Base-by-base conservation (phyloP, 768 basidiomycete species). In the Auriscalpium microsporum region DNA sequence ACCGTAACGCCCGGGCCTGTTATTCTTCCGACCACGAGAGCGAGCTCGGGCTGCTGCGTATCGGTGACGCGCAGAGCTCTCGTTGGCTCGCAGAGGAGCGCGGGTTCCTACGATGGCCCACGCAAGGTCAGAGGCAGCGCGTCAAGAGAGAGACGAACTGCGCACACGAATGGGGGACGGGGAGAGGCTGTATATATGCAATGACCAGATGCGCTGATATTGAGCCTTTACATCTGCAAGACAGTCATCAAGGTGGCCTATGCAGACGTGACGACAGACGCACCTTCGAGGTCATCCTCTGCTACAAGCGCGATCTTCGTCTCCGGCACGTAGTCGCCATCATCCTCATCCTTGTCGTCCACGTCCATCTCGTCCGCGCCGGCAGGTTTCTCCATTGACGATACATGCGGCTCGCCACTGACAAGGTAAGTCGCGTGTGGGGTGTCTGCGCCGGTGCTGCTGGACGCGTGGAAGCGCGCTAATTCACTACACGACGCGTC, bases 111-210 rank as follows among this genome's bases (percentile, higher is more conserved):
- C 28, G 28, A 28, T 7, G 28, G 56, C 10, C 7, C 21, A n/a
- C 33, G n/a, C 2, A 8, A 9, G n/a, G 13, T 52, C 37, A 33
- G 28, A 10, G 35, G 35, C 11, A 42, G 11, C 1, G 8, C 21
- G 10, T 58, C 59, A 45, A 23, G 35, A 37, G 19, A 40, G 13
- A 44, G 13, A n/a, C 14, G 3, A 38, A 11, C 8, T 17, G 40
- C 46, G 53, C 65, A 83, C 87, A 23, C 72, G 74, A 40, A 90
- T 65, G 4, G 74, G 77, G 1, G 82, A 78, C 1, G 87, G 83
- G 0, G 88, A 82, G 34, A 92, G 64, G 63, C 86, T 81, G 67
- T 92, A 91, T 9, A 92, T 69, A 60, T 87, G 81, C 13, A 83
- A 71, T 1, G 78, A 78, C 58, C 74, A 64, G n/a, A 88, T 61